phyloP scores from a whole-genome alignment of 2,329 filamentous ascomycete genomes.

The Monosporascus sp. region DNA sequence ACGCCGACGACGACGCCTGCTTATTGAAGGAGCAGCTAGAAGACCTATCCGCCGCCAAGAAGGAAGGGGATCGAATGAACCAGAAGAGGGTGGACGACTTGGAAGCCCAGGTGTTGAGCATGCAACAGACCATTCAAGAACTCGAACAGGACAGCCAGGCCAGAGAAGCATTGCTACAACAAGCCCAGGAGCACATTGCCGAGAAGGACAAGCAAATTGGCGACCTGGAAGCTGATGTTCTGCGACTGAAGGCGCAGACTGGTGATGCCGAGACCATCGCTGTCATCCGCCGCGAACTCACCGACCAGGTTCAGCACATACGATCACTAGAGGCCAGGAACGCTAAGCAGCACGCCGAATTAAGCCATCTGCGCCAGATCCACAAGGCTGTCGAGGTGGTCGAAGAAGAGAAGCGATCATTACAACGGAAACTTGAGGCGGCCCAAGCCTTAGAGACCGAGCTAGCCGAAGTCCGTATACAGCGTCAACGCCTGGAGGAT shows the following conservation, averaged over 20 bases:
- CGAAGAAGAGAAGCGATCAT: slow-evolving; percentile 84
- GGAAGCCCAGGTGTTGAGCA: slow-evolving; percentile 43
- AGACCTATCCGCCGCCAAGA: slow-evolving; percentile 57
- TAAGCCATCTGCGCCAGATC: slow-evolving; percentile 74
- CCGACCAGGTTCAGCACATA: slow-evolving; percentile 90
- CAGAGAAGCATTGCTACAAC: slow-evolving; percentile 51
- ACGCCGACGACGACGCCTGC: slow-evolving; percentile 68
- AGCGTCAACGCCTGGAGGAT: slow-evolving; percentile 82
- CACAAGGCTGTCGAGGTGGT: slow-evolving; percentile 89
- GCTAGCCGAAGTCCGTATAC: slow-evolving; percentile 71
- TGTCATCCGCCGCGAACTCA: slow-evolving; percentile 81
- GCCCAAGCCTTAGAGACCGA: slow-evolving; percentile 72
- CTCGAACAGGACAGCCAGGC: slow-evolving; percentile 52
- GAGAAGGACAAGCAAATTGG: slow-evolving; percentile 68
- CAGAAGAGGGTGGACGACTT: slow-evolving; percentile 53
- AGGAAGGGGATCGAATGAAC: slow-evolving; percentile 61
- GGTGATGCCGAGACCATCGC: slow-evolving; percentile 81
- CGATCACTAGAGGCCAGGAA: slow-evolving; percentile 75
- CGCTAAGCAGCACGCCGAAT: slow-evolving; percentile 70
- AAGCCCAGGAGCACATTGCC: slow-evolving; percentile 60
- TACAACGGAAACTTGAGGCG: slow-evolving; percentile 72
- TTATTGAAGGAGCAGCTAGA: slow-evolving; percentile 75
- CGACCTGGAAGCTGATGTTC: slow-evolving; percentile 73
- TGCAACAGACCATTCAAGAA: slow-evolving; percentile 48
- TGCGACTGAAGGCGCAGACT: slow-evolving; percentile 78